A percentile compares a stretch with the other conserved stretches of the same genome.
phyloP scores from a whole-genome alignment of 2,329 filamentous ascomycete species.

The Graphilbum sp. region DNA sequence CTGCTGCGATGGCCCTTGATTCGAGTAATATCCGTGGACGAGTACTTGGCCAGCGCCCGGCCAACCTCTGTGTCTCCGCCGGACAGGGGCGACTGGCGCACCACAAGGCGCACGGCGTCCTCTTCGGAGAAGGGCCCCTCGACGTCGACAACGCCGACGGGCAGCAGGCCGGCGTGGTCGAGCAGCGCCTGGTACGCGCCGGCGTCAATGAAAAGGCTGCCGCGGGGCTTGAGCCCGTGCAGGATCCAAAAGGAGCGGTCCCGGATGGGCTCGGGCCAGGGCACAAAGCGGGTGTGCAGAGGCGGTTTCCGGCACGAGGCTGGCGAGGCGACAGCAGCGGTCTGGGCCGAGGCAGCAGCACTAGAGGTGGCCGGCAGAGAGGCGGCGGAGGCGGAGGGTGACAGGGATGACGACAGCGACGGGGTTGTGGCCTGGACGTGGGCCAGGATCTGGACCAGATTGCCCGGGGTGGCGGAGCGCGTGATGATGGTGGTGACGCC shows the following conservation, averaged over 20 bases:
- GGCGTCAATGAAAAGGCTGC: conserved; percentile 82
- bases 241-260: conserved; percentile 96
- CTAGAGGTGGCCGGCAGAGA: background rate
- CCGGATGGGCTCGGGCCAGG: conserved; percentile 67
- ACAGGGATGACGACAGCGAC: background rate
- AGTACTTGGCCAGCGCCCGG: conserved; percentile 82
- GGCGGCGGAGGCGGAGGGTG: background rate
- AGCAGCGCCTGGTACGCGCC: conserved; percentile 69
- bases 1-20: conserved; percentile 75
- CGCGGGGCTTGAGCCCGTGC: conserved; percentile 78
- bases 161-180: conserved; percentile 73
- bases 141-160: conserved; percentile 80
- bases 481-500: conserved; percentile 95
- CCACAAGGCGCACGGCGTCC: conserved; percentile 75
- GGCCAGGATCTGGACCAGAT: conserved; percentile 72
- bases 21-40: conserved; percentile 62
- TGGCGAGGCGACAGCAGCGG: conserved; percentile 8
- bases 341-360: conserved; percentile 4
- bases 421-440: conserved; percentile 48
- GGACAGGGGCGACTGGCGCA: conserved; percentile 69
- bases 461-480: conserved; percentile 80
- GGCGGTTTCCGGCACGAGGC: conserved; percentile 34
- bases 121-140: conserved; percentile 81
- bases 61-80: conserved; percentile 62
- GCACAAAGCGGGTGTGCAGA: conserved; percentile 84